Evolutionary conservation across 768 basidiomycete genomes (phyloP).

Genomic region (Boletus pseudo-olivaceus): DNA sequence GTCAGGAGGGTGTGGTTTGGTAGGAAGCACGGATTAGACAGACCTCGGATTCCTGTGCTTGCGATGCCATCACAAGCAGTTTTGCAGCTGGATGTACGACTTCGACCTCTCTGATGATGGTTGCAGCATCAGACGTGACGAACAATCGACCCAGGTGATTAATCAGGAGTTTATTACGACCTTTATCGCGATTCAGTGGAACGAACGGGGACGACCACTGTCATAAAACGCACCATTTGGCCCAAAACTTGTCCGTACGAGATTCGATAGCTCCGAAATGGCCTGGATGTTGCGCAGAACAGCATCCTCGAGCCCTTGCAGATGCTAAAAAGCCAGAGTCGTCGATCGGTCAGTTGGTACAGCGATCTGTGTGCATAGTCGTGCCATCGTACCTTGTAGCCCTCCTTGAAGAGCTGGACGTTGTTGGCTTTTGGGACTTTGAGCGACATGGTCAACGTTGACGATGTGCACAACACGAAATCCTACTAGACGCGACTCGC

Average conservation of each 20-base stretch:
- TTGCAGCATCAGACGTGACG: slow-evolving; percentile 98
- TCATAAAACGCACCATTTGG: slow-evolving; percentile 72
- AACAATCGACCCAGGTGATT: slow-evolving; percentile 95
- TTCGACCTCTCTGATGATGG: slow-evolving; percentile 96
- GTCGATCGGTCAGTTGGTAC: slow-evolving; percentile 3
- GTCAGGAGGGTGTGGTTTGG: not conserved
- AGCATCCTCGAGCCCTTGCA: slow-evolving; percentile 94
- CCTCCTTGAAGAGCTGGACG: slow-evolving; percentile 94
- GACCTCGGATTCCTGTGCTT: slow-evolving; percentile 94
- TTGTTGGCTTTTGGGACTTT: slow-evolving; percentile 90
- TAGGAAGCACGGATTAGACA: slow-evolving; percentile 21
- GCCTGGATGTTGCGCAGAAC: slow-evolving; percentile 95
- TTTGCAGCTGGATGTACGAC: slow-evolving; percentile 99
- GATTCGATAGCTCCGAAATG: slow-evolving; percentile 90
- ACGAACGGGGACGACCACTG: not conserved
- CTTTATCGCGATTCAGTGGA: slow-evolving; percentile 37
- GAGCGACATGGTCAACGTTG: slow-evolving; percentile 64
- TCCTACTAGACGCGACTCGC: slow-evolving; percentile 8
- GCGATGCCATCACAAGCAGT: slow-evolving; percentile 97
- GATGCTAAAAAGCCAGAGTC: slow-evolving; percentile 43
- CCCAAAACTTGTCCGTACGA: slow-evolving; percentile 94
- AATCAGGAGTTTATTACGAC: slow-evolving; percentile 95
- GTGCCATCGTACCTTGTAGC: slow-evolving; percentile 71
- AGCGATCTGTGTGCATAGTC: slow-evolving; percentile 1
- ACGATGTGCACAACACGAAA: not conserved